A percentile compares a stretch with the other conserved stretches of the same genome.
Conservation (phyloP, 441 rosid species). For the Kokia cookei region DNA sequence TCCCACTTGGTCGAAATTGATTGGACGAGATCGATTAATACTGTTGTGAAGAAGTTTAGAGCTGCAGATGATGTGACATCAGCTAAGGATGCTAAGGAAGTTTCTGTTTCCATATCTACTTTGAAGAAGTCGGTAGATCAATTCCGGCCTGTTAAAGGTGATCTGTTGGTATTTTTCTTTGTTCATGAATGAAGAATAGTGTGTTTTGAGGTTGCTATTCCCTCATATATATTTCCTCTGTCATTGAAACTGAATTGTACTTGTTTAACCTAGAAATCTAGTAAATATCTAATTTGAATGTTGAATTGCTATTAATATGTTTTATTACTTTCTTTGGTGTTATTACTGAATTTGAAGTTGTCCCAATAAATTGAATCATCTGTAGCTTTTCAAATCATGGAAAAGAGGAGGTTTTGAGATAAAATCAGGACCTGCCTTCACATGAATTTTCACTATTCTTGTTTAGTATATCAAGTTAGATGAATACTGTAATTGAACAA, state of each 20-base stretch:
- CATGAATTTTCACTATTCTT: not conserved
- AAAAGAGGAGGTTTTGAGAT: too few relatives aligned
- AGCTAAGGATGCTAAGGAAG: conserved; percentile 62
- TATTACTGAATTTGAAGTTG: not conserved
- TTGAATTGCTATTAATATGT: not conserved
- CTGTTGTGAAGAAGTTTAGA: conserved; percentile 53
- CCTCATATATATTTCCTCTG: not conserved
- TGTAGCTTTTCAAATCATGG: too few relatives aligned
- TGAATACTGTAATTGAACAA: not conserved
- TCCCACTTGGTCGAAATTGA: conserved; percentile 53
- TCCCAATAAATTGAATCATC: not conserved
- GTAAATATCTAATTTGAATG: not conserved
- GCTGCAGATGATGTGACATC: conserved; percentile 46
- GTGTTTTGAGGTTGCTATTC: not conserved
- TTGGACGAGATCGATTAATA: conserved; percentile 22
- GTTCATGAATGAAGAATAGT: not conserved
- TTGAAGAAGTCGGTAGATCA: conserved; percentile 20
- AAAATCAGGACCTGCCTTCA: not conserved
- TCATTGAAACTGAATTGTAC: not conserved
- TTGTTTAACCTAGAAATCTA: not conserved
- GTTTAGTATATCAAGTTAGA: not conserved
- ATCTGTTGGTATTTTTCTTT: not conserved
- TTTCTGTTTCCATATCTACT: conserved; percentile 73
- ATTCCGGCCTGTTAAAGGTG: conserved; percentile 5
- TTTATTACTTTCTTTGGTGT: not conserved